Conservation (phyloP, 495 filamentous ascomycete genomes). For the Talaromyces proteolyticus region DNA sequence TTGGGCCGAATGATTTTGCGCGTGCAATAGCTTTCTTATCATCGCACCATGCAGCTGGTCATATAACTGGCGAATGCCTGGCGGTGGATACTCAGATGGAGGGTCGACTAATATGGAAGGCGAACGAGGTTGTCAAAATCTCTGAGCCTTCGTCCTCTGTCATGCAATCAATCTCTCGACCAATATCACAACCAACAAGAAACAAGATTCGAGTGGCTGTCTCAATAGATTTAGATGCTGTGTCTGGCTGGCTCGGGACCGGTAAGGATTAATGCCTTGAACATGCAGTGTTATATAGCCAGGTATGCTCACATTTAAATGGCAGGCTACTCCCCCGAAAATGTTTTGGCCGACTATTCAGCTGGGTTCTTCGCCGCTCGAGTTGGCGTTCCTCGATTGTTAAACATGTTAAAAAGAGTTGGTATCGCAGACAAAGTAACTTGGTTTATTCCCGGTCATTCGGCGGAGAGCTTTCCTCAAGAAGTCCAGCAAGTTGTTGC, state of each 20-base stretch:
- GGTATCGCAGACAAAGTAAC: slow-evolving; percentile 46
- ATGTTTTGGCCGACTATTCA: slow-evolving; percentile 52
- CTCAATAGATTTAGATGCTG: slow-evolving; percentile 55
- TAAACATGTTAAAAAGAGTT: slow-evolving; percentile 52
- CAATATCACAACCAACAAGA: slow-evolving; percentile 17
- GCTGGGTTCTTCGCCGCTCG: slow-evolving; percentile 53
- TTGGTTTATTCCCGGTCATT: slow-evolving; percentile 63
- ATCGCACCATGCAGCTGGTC: slow-evolving; percentile 44
- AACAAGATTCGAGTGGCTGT: slow-evolving; percentile 46
- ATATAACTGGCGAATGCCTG: slow-evolving; percentile 49
- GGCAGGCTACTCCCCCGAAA: slow-evolving; percentile 30
- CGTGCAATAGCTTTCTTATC: slow-evolving; percentile 47
- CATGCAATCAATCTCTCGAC: slow-evolving; percentile 17
- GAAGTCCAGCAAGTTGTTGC: slow-evolving; percentile 47
- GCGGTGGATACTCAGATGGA: slow-evolving; percentile 48
- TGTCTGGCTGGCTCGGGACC: slow-evolving; percentile 56
- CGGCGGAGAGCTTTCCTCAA: slow-evolving; percentile 53
- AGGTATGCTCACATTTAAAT: slow-evolving; percentile 1
- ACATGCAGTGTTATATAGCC: slow-evolving; percentile 4
- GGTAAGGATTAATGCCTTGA: slow-evolving; percentile 17
- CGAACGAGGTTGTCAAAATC: slow-evolving; percentile 23
- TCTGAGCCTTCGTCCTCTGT: background rate
- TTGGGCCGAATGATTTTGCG: slow-evolving; percentile 23
- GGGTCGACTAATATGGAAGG: slow-evolving; percentile 40
- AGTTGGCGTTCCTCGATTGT: slow-evolving; percentile 53